These are phyloP conservation scores for Fusarium decemcellulare DNA, from an alignment of 2,329 filamentous ascomycete genomes.

Conservation along the genomic window DNA sequence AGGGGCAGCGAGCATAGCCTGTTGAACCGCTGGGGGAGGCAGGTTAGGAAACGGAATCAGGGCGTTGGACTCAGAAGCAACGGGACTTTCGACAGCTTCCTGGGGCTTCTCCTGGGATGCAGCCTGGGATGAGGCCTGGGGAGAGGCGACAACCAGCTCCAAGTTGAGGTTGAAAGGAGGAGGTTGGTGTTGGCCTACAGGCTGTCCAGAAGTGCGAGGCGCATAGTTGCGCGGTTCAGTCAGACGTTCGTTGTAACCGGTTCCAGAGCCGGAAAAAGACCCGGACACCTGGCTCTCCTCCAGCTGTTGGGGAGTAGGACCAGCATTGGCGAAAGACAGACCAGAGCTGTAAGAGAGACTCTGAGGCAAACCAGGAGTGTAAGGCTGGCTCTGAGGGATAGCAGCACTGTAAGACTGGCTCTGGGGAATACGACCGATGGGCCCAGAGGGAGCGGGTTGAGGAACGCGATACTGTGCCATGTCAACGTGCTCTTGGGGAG, in stretches of 20 bases:
- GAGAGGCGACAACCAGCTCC: slow-evolving; percentile 2
- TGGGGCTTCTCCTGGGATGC: slow-evolving; percentile 27
- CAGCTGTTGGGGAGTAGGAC: slow-evolving; percentile 33
- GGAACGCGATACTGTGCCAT: slow-evolving; percentile 9
- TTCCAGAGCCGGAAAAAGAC: slow-evolving; percentile 26
- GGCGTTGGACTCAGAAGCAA: slow-evolving; percentile 10
- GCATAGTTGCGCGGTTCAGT: slow-evolving; percentile 61
- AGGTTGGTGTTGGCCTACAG: slow-evolving; percentile 49
- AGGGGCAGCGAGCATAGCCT: slow-evolving; percentile 27
- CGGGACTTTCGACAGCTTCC: slow-evolving; percentile 25
- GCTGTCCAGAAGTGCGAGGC: slow-evolving; percentile 50
- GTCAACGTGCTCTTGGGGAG: slow-evolving; percentile 4
- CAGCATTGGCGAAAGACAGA: slow-evolving; percentile 32
- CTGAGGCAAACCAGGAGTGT: slow-evolving; percentile 24
- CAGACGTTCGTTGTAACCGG: slow-evolving; percentile 37
- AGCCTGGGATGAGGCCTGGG: not conserved
- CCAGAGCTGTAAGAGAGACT: slow-evolving; percentile 34
- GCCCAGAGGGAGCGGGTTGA: slow-evolving; percentile 8
- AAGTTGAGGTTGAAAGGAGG: slow-evolving; percentile 55
- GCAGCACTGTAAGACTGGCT: slow-evolving; percentile 19
- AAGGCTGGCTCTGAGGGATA: slow-evolving; percentile 18
- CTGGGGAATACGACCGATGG: slow-evolving; percentile 19
- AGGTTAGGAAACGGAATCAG: slow-evolving; percentile 21
- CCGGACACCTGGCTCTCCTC: not conserved
- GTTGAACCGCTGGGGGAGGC: slow-evolving; percentile 24